Conservation (phyloP, 768 basidiomycete species). For the Amanita exitialis region DNA sequence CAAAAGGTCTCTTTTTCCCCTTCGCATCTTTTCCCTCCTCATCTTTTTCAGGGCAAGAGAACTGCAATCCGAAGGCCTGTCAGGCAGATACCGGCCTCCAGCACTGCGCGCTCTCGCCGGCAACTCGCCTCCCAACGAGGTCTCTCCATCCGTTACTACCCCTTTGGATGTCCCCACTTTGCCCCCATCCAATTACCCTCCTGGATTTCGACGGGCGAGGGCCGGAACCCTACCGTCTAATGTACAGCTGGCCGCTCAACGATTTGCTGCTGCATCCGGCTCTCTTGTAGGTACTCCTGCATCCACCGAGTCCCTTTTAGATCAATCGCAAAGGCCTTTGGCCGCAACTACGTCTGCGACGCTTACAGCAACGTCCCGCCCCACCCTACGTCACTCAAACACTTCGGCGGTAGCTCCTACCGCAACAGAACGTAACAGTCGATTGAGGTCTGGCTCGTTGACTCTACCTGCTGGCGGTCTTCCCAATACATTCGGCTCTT, state of each 20-base stretch:
- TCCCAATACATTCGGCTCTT: slow-evolving; percentile 77
- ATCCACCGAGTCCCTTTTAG: slow-evolving; percentile 31
- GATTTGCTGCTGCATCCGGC: slow-evolving; percentile 61
- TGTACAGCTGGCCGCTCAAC: slow-evolving; percentile 79
- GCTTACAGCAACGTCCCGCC: slow-evolving; percentile 41
- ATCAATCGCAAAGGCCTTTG: slow-evolving; percentile 41
- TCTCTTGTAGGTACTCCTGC: slow-evolving; percentile 38
- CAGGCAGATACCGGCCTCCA: slow-evolving; percentile 68
- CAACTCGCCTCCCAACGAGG: slow-evolving; percentile 66
- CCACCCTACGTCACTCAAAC: slow-evolving; percentile 69
- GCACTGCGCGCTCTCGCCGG: slow-evolving; percentile 65
- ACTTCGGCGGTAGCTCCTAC: slow-evolving; percentile 42
- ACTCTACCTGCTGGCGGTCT: slow-evolving; percentile 74
- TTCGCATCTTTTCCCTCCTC: slow-evolving; percentile 12
- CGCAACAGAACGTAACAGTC: slow-evolving; percentile 61
- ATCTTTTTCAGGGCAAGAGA: slow-evolving; percentile 61
- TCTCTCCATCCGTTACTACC: slow-evolving; percentile 44
- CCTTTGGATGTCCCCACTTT: slow-evolving; percentile 46
- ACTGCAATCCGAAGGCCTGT: slow-evolving; percentile 66
- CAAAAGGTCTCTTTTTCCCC: slow-evolving; percentile 49
- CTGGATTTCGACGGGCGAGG: slow-evolving; percentile 89
- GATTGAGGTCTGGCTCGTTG: slow-evolving; percentile 86
- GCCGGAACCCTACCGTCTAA: slow-evolving; percentile 97
- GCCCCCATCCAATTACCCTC: slow-evolving; percentile 69
- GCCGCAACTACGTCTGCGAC: slow-evolving; percentile 31